phyloP scores from a whole-genome alignment of 2,329 filamentous ascomycete species.

The Sphaerostilbella broomeana region DNA sequence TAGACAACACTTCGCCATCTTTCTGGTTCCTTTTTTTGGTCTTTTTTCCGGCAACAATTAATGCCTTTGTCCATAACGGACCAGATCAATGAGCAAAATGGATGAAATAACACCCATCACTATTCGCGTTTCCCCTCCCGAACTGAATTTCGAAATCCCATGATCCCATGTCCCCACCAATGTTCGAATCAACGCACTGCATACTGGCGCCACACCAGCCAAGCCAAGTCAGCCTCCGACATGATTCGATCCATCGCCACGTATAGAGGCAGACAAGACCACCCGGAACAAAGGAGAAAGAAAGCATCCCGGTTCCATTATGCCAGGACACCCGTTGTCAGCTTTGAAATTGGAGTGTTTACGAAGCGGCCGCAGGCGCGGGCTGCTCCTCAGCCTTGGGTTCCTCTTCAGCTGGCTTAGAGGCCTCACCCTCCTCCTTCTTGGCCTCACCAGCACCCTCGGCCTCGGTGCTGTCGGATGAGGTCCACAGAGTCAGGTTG shows the following conservation, averaged over 20 bases:
- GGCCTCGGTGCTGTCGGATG: conserved; percentile 77
- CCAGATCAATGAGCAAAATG: conserved; percentile 5
- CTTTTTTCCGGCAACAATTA: conserved; percentile 8
- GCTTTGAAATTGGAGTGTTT: conserved; percentile 34
- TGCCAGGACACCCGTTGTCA: conserved; percentile 32
- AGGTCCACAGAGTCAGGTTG: conserved; percentile 97
- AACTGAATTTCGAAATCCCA: conserved; percentile 27
- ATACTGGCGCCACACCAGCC: conserved; percentile 29
- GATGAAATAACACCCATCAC: conserved; percentile 9
- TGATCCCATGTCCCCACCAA: conserved; percentile 29
- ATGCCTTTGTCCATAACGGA: conserved; percentile 7
- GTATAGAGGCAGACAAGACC: conserved; percentile 16
- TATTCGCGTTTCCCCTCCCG: conserved; percentile 10
- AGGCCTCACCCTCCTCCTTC: conserved; percentile 50
- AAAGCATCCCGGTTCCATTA: conserved; percentile 30
- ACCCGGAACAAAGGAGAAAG: conserved; percentile 22
- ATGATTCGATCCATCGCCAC: conserved; percentile 21
- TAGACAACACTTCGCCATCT: conserved; percentile 1
- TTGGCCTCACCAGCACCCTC: conserved; percentile 53
- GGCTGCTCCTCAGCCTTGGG: conserved; percentile 39
- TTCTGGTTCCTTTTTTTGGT: too few species aligned
- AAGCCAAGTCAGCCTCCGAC: conserved; percentile 28
- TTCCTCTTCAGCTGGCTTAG: conserved; percentile 37
- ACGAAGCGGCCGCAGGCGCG: conserved; percentile 46
- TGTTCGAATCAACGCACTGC: conserved; percentile 30